phyloP scores from a whole-genome alignment of 495 filamentous ascomycete genomes.

The Aspergillus homomorphus region DNA sequence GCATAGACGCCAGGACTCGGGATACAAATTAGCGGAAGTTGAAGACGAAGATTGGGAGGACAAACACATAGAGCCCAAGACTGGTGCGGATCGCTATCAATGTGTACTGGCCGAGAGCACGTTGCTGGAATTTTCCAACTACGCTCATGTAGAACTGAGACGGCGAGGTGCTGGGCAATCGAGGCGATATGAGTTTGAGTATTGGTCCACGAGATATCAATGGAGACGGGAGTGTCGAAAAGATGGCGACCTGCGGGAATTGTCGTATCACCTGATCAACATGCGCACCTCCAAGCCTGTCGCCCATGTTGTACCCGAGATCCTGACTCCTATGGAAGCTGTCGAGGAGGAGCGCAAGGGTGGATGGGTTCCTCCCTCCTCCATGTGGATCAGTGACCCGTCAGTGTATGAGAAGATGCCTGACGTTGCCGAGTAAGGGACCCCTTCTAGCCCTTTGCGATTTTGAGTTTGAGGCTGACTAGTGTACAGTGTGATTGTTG shows the following conservation, averaged over 20 bases:
- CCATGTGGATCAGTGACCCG: slow-evolving; percentile 81
- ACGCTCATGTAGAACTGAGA: slow-evolving; percentile 84
- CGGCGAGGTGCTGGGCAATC: slow-evolving; percentile 64
- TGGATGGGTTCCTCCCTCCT: slow-evolving; percentile 88
- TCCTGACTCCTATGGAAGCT: slow-evolving; percentile 64
- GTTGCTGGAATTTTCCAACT: slow-evolving; percentile 94
- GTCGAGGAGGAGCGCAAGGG: slow-evolving; percentile 74
- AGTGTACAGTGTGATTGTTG: slow-evolving; percentile 70
- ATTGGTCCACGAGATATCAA: slow-evolving; percentile 82
- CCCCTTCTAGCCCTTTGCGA: neutral
- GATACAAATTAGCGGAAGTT: slow-evolving; percentile 53
- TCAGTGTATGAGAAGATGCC: slow-evolving; percentile 61
- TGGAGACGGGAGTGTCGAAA: slow-evolving; percentile 75
- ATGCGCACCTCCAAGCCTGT: slow-evolving; percentile 59
- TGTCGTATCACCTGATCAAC: slow-evolving; percentile 76
- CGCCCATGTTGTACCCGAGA: slow-evolving; percentile 84
- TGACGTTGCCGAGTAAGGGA: slow-evolving; percentile 90
- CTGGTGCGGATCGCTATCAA: slow-evolving; percentile 24
- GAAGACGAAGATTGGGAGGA: slow-evolving; percentile 50
- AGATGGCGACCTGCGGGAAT: slow-evolving; percentile 54
- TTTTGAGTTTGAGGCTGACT: slow-evolving; percentile 20
- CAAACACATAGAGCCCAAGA: slow-evolving; percentile 19
- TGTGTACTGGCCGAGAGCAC: slow-evolving; percentile 63
- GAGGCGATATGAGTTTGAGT: slow-evolving; percentile 87
- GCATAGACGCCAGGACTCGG: slow-evolving; percentile 54